Percentiles rank a stretch among this genome's conserved stretches.
Evolutionary conservation across 352 stramenopile species (phyloP).

Genomic region (Phytophthora boehmeriae): DNA sequence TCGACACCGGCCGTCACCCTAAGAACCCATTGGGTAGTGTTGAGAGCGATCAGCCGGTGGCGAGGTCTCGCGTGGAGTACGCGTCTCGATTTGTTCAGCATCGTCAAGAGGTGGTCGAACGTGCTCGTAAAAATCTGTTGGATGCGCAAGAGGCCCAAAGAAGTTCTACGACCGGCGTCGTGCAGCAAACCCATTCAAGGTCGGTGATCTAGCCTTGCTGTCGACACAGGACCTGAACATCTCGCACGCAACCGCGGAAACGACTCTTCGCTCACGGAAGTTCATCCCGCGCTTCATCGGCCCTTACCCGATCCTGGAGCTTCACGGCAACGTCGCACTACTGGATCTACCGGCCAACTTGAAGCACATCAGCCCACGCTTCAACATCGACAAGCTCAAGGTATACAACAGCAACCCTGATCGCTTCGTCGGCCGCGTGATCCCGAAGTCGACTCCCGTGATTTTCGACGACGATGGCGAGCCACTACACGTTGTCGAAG

Average conservation of each 20-base stretch:
- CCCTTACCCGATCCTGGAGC: conserved; percentile 2
- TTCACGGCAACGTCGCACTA: conserved; percentile 11
- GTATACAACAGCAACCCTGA: conserved; percentile 13
- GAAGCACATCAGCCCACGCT: conserved; percentile 5
- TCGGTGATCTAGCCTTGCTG: conserved; percentile 2
- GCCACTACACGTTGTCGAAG: conserved; percentile 5
- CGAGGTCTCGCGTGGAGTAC: conserved; percentile 1
- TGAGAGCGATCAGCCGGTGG: neutral
- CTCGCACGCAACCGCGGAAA: conserved; percentile 9
- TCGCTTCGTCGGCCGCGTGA: conserved; percentile 1
- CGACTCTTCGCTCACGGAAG: conserved; percentile 5
- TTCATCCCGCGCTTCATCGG: conserved; percentile 8
- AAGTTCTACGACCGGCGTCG: conserved; percentile 10
- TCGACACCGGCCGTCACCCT: too few species aligned
- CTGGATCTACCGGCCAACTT: conserved; percentile 10
- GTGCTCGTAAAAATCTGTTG: neutral
- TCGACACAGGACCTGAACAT: conserved; percentile 15
- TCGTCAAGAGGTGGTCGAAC: conserved; percentile 7
- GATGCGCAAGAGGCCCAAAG: conserved; percentile 11
- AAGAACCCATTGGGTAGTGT: too few species aligned
- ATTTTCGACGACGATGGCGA: conserved; percentile 15
- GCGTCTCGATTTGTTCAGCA: conserved; percentile 7
- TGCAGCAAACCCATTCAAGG: conserved; percentile 7
- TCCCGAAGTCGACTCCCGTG: conserved; percentile 10
- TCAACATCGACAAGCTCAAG: conserved; percentile 21